A percentile compares a stretch with the other conserved stretches of the same genome.
These are phyloP conservation scores for Zopfochytrium polystomum DNA, from an alignment of 371 early-diverging fungal species.

Conservation along the genomic window DNA sequence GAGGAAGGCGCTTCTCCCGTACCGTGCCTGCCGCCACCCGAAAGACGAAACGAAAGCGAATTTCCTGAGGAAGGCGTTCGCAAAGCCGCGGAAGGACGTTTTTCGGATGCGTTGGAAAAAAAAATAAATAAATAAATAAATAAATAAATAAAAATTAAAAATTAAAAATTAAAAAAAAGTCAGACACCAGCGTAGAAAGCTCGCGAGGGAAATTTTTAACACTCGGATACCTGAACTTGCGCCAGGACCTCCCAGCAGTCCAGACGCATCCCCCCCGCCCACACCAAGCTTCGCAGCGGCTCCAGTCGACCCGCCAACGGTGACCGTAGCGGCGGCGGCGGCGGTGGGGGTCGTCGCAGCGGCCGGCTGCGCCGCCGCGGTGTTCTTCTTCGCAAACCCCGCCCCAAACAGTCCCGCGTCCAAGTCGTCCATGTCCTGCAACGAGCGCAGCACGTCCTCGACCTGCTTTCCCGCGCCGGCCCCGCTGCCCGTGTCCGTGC, in stretches of 20 bases:
- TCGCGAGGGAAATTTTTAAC: not conserved
- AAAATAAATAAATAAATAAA: not conserved
- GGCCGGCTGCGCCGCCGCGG: too few relatives aligned
- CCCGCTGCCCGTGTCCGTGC: not conserved
- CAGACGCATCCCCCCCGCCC: not conserved
- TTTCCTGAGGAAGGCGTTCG: not conserved
- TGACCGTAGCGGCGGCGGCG: too few relatives aligned
- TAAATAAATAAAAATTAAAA: not conserved
- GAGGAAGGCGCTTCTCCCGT: not conserved
- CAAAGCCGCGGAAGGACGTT: slow-evolving; percentile 7
- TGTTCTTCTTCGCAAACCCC: slow-evolving; percentile 1
- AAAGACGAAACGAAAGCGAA: not conserved
- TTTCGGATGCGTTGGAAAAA: not conserved
- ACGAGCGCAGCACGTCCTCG: not conserved
- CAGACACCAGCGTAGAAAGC: not conserved
- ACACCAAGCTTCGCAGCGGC: not conserved
- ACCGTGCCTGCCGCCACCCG: not conserved
- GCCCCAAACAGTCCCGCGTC: not conserved
- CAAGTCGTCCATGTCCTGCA: not conserved
- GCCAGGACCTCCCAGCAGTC: not conserved
- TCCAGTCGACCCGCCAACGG: slow-evolving; percentile 1
- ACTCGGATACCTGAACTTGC: not conserved
- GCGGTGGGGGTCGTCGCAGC: too few relatives aligned
- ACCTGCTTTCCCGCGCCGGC: not conserved
- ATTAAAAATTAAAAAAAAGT: not conserved